Conservation (phyloP, 345 rosid genomes). For the Barbarea vulgaris region DNA sequence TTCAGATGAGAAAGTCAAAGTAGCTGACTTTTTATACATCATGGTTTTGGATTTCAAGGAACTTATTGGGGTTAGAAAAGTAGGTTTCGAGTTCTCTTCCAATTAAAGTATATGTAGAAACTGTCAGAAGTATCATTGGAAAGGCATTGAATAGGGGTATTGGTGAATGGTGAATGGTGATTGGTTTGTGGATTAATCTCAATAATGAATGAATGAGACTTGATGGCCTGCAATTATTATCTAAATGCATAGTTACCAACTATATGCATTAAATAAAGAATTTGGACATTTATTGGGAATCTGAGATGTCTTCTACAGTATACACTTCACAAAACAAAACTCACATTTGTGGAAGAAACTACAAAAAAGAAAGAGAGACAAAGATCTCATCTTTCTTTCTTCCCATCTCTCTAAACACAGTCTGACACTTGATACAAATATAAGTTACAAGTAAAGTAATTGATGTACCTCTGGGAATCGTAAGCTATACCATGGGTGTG, state of each 20-base stretch:
- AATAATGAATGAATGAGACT: slow-evolving; percentile 20
- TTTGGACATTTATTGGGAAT: slow-evolving; percentile 17
- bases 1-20: slow-evolving; percentile 25
- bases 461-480: slow-evolving; percentile 7
- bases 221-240: slow-evolving; percentile 23
- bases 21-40: slow-evolving; percentile 21
- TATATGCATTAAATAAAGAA: neutral
- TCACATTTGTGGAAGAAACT: slow-evolving; percentile 26
- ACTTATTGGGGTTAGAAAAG: slow-evolving; percentile 25
- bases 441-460: slow-evolving; percentile 8
- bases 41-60: neutral
- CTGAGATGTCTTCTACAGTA: slow-evolving; percentile 4
- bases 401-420: slow-evolving; percentile 16
- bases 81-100: slow-evolving; percentile 33
- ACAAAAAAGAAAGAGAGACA: slow-evolving; percentile 1
- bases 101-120: neutral
- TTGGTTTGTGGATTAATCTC: slow-evolving; percentile 32
- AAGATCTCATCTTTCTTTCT: slow-evolving; percentile 21
- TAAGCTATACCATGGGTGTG: neutral
- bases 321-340: slow-evolving; percentile 24
- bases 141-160: slow-evolving; percentile 19
- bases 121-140: slow-evolving; percentile 22
- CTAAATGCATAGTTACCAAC: slow-evolving; percentile 14
- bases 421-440: neutral
- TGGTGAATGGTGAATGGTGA: slow-evolving; percentile 7